Percentiles rank a stretch among this genome's conserved stretches.
Conservation (phyloP, 345 rosid genomes). For the Brassica cretica region DNA sequence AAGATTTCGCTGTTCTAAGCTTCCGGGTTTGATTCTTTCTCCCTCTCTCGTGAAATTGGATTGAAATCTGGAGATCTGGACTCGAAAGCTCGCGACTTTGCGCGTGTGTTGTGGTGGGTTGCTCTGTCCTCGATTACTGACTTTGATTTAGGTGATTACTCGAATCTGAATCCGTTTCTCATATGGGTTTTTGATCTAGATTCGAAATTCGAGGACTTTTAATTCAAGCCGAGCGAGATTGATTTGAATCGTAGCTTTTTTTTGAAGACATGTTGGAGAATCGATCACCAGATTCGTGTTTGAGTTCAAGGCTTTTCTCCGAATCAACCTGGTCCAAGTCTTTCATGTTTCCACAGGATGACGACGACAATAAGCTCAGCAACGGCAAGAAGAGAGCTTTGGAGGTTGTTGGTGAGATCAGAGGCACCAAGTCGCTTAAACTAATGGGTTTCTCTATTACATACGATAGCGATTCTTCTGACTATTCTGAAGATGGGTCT, state of each 20-base stretch:
- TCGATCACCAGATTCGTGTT: conserved; percentile 52
- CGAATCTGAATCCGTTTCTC: conserved; percentile 34
- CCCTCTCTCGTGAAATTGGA: conserved; percentile 7
- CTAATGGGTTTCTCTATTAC: conserved; percentile 29
- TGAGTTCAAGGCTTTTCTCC: conserved; percentile 57
- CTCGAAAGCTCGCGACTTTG: conserved; percentile 17
- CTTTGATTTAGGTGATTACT: conserved; percentile 4
- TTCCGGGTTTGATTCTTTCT: conserved; percentile 26
- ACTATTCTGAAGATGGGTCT: conserved; percentile 7
- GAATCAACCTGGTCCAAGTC: conserved; percentile 56
- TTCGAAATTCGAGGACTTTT: conserved; percentile 18
- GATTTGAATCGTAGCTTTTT: neutral
- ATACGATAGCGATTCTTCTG: conserved; percentile 33
- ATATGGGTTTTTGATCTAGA: conserved; percentile 39
- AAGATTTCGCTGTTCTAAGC: conserved; percentile 6
- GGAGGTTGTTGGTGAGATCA: conserved; percentile 45
- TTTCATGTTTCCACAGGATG: conserved; percentile 50
- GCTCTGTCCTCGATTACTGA: conserved; percentile 9
- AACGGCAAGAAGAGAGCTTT: conserved; percentile 61
- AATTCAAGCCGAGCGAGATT: neutral
- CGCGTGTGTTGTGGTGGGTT: neutral
- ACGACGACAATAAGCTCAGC: conserved; percentile 27
- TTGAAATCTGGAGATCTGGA: conserved; percentile 53
- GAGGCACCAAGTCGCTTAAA: conserved; percentile 39
- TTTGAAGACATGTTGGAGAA: conserved; percentile 71